These are phyloP conservation scores for Arthroderma sp. DNA, from an alignment of 2,329 filamentous ascomycete species.

Conservation along the genomic window DNA sequence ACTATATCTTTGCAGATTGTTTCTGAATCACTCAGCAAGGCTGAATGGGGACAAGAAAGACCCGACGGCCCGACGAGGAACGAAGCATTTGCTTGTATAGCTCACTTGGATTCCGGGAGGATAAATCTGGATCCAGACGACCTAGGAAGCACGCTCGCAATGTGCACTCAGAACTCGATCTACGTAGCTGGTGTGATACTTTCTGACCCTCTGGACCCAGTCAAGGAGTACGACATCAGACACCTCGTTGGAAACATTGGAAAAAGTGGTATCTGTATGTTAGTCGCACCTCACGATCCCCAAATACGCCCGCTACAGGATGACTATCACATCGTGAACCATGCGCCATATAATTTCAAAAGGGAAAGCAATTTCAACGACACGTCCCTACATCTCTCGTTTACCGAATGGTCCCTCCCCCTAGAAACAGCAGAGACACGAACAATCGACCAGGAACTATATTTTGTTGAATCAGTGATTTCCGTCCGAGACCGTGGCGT, in stretches of 20 bases:
- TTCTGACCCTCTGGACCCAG: constrained; percentile 64
- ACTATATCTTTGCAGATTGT: too few species aligned
- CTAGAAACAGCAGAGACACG: constrained; percentile 11
- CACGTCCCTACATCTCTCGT: constrained; percentile 18
- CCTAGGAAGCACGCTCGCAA: background rate
- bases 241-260: constrained; percentile 14
- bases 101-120: constrained; percentile 1
- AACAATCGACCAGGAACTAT: constrained; percentile 12
- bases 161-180: constrained; percentile 4
- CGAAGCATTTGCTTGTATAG: constrained; percentile 6
- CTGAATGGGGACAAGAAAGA: background rate
- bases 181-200: constrained; percentile 61
- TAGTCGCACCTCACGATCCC: constrained; percentile 12
- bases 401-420: constrained; percentile 15
- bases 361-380: constrained; percentile 14
- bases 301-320: background rate
- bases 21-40: too few species aligned
- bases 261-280: constrained; percentile 13
- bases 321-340: constrained; percentile 12
- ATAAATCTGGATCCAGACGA: background rate
- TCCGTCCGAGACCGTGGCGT: constrained; percentile 15
- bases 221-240: background rate
- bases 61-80: background rate
- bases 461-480: constrained; percentile 16
- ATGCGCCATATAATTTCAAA: constrained; percentile 15